Percentiles rank a stretch among this genome's conserved stretches.
Conservation (phyloP, 345 rosid species). For the Dipteronia sinensis region DNA sequence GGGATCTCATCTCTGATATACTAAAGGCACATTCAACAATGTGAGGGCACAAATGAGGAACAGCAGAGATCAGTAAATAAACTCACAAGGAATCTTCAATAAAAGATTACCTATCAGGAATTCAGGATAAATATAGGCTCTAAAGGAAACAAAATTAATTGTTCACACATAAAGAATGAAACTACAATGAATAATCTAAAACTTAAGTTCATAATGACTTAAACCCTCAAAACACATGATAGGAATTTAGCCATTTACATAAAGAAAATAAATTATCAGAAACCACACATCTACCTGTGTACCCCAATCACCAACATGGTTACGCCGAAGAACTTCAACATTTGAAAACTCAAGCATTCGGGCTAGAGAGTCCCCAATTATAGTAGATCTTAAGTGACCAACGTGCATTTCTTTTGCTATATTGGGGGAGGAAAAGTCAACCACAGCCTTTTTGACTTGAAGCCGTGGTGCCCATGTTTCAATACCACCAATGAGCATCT, state of each 20-base stretch:
- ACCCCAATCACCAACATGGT: constrained; percentile 99
- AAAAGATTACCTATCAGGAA: background rate
- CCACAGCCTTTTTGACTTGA: constrained; percentile 70
- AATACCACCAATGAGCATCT: constrained; percentile 80
- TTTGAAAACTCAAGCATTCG: constrained; percentile 93
- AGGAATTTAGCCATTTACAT: background rate
- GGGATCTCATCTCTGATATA: background rate
- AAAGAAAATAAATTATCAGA: background rate
- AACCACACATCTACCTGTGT: constrained; percentile 71
- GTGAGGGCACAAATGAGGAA: background rate
- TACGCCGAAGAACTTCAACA: constrained; percentile 87
- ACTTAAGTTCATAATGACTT: background rate
- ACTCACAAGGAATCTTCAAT: background rate
- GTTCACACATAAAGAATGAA: background rate
- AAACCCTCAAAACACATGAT: background rate
- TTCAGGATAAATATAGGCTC: background rate
- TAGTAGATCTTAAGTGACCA: constrained; percentile 95
- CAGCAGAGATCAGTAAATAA: constrained; percentile 1
- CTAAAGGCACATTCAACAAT: background rate
- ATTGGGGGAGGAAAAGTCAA: constrained; percentile 99
- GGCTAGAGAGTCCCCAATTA: constrained; percentile 92
- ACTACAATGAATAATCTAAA: background rate
- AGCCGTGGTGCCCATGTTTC: constrained; percentile 86
- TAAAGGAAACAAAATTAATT: background rate
- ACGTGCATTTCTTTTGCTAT: constrained; percentile 99